Percentiles rank a stretch among this genome's conserved stretches.
Evolutionary conservation across 192 early-diverging fungal species (phyloP).

Genomic region (Backusella parvicylindrica): DNA sequence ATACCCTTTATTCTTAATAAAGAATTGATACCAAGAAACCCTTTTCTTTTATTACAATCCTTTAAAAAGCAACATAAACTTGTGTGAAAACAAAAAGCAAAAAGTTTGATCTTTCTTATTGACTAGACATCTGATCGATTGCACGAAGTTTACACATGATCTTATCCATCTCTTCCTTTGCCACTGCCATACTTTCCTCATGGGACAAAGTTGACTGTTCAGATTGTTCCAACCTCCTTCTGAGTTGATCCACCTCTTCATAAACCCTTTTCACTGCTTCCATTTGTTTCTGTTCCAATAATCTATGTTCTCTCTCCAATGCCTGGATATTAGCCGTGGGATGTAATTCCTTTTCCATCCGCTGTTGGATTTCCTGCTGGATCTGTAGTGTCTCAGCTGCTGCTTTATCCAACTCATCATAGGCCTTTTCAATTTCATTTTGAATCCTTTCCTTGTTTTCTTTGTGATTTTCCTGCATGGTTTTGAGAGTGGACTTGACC

Average conservation of each 20-base stretch:
- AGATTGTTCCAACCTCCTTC: slow-evolving; percentile 10
- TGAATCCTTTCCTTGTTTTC: slow-evolving; percentile 23
- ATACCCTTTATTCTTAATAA: too few relatives aligned
- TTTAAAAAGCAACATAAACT: not conserved
- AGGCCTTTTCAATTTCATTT: slow-evolving; percentile 12
- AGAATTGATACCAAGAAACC: not conserved
- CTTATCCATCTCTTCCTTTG: slow-evolving; percentile 27
- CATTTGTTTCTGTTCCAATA: slow-evolving; percentile 16
- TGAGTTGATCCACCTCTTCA: slow-evolving; percentile 10
- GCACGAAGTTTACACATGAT: slow-evolving; percentile 24
- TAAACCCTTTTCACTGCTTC: slow-evolving; percentile 15
- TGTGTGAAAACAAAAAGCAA: not conserved
- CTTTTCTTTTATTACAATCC: not conserved
- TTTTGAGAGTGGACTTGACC: slow-evolving; percentile 17
- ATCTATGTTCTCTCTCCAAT: slow-evolving; percentile 11
- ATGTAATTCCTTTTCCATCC: not conserved
- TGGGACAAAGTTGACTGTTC: slow-evolving; percentile 5
- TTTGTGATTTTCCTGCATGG: slow-evolving; percentile 20
- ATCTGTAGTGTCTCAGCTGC: slow-evolving; percentile 15
- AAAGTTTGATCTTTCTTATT: not conserved
- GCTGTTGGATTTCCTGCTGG: slow-evolving; percentile 20
- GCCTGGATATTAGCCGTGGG: not conserved
- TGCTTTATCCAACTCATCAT: slow-evolving; percentile 22
- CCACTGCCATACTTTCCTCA: slow-evolving; percentile 16
- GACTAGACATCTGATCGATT: slow-evolving; percentile 8